Percentiles rank a stretch among this genome's conserved stretches.
Evolutionary conservation across 2,329 filamentous ascomycete species (phyloP).

Genomic region (Alternaria conjuncta): DNA sequence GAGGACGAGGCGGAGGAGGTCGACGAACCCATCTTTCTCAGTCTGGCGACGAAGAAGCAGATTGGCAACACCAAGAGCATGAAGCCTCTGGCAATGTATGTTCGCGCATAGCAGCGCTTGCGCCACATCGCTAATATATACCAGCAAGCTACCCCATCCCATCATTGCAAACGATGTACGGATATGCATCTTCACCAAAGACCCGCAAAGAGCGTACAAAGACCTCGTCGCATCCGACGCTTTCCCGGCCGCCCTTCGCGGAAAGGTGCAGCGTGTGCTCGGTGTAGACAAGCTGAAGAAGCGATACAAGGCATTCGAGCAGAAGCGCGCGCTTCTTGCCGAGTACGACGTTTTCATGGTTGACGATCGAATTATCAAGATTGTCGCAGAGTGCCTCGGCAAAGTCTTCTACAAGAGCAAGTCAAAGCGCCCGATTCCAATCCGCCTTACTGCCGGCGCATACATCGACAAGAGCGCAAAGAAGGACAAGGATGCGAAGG

Average conservation of each 20-base stretch:
- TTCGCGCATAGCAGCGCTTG: constrained; percentile 1
- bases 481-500: constrained; percentile 40
- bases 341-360: constrained; percentile 95
- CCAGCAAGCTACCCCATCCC: constrained; percentile 70
- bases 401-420: constrained; percentile 91
- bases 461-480: constrained; percentile 62
- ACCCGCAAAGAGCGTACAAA: constrained; percentile 86
- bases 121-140: constrained; percentile 17
- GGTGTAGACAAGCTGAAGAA: constrained; percentile 84
- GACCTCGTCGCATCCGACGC: constrained; percentile 77
- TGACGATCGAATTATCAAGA: constrained; percentile 80
- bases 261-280: constrained; percentile 67
- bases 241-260: constrained; percentile 56
- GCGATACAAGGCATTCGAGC: constrained; percentile 90
- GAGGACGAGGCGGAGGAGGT: constrained; percentile 55
- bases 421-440: constrained; percentile 83
- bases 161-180: constrained; percentile 70
- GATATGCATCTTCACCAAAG: constrained; percentile 86
- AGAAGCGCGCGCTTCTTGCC: constrained; percentile 73
- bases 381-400: constrained; percentile 78
- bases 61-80: constrained; percentile 76
- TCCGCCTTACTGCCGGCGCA: constrained; percentile 71
- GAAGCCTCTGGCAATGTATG: constrained; percentile 79
- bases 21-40: constrained; percentile 65
- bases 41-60: constrained; percentile 70